phyloP scores from a whole-genome alignment of 1,284 basidiomycete species.

The Trichosporon sp. region DNA sequence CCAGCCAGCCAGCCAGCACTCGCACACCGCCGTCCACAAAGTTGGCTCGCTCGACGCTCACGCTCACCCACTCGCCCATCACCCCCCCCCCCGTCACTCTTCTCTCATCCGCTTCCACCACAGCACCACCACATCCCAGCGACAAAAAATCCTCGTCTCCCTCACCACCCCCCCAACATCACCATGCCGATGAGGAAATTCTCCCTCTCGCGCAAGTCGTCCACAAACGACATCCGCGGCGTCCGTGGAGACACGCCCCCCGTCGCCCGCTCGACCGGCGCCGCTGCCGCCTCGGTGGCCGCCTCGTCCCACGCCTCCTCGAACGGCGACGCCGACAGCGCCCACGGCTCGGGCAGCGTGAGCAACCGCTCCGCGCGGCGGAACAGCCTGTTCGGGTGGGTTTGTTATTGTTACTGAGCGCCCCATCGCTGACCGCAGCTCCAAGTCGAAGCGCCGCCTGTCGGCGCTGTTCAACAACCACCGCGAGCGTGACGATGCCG shows the following conservation, averaged over 20 bases:
- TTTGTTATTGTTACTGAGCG: neutral
- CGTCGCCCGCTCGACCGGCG: neutral
- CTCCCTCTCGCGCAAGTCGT: neutral
- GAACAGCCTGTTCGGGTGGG: slow-evolving; percentile 10
- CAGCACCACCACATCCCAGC: neutral
- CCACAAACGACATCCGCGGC: neutral
- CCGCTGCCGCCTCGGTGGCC: neutral
- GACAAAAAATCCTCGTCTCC: neutral
- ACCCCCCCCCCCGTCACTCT: neutral
- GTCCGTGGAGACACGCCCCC: neutral
- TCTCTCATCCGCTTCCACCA: neutral
- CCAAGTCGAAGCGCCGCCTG: slow-evolving; percentile 35
- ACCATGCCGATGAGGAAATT: slow-evolving; percentile 1
- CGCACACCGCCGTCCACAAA: neutral
- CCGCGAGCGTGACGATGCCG: neutral
- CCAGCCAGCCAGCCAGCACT: neutral
- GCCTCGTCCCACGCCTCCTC: neutral
- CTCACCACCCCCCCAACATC: neutral
- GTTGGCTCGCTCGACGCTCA: neutral
- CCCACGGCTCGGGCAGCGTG: neutral
- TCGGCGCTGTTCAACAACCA: slow-evolving; percentile 37
- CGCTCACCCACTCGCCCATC: neutral
- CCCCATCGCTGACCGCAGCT: slow-evolving; percentile 13
- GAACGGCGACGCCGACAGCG: neutral
- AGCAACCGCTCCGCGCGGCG: neutral